phyloP scores from a whole-genome alignment of 106 monocot genomes.

The Cymbidium sinense region DNA sequence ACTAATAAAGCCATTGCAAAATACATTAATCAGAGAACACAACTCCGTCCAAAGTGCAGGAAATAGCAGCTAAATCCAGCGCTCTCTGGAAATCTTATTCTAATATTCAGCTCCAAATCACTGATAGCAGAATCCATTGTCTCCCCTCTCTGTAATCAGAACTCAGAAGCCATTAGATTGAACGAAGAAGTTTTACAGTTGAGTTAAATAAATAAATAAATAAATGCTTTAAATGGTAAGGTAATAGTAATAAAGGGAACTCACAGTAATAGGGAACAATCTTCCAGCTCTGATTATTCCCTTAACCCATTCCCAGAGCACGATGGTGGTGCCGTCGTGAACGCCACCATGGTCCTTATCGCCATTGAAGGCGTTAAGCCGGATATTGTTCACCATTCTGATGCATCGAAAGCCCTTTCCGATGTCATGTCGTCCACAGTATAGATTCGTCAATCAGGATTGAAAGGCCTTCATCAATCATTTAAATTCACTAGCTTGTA shows the following conservation, averaged over 20 bases:
- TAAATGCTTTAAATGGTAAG: too few relatives aligned
- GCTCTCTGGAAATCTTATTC: neutral
- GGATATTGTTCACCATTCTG: constrained; percentile 56
- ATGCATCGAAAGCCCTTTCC: constrained; percentile 44
- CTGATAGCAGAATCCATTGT: neutral
- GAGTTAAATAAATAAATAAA: too few relatives aligned
- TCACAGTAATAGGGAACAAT: constrained; percentile 25
- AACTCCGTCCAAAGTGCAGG: neutral
- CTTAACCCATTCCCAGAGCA: constrained; percentile 47
- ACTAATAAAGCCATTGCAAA: neutral
- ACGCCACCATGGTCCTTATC: constrained; percentile 52
- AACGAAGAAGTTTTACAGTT: neutral
- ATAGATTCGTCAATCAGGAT: constrained; percentile 43
- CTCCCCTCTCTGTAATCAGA: neutral
- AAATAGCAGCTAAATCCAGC: neutral
- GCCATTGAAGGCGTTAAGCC: constrained; percentile 45
- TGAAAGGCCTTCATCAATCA: constrained; percentile 25
- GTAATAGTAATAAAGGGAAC: neutral
- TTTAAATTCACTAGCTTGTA: neutral
- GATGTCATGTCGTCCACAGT: constrained; percentile 38
- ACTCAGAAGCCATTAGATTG: neutral
- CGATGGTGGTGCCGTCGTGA: constrained; percentile 40
- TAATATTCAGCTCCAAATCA: neutral
- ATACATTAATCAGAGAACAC: neutral
- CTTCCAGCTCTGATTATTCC: constrained; percentile 58